Conservation (phyloP, 257 asterid genomes). For the Solanum corneliomulleri region DNA sequence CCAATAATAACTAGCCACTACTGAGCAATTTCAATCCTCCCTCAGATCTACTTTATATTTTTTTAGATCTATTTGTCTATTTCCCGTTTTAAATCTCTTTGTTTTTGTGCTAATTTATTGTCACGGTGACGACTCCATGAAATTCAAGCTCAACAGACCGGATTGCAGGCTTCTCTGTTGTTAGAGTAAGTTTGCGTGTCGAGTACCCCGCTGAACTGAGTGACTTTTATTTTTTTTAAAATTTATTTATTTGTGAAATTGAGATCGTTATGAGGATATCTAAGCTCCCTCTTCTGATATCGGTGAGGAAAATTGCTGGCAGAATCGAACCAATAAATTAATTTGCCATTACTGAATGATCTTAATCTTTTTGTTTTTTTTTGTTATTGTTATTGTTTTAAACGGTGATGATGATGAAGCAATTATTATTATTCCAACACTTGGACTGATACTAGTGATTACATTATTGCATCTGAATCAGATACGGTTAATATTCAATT, state of each 20-base stretch:
- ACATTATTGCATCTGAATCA: conserved; percentile 19
- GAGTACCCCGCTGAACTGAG: conserved; percentile 96
- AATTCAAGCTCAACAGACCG: conserved; percentile 97
- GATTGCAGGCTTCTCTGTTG: conserved; percentile 43
- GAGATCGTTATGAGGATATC: conserved; percentile 44
- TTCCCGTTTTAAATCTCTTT: too few relatives aligned
- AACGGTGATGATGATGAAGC: conserved; percentile 23
- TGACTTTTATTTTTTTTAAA: background rate
- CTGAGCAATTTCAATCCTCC: background rate
- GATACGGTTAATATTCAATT: background rate
- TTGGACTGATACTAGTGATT: conserved; percentile 25
- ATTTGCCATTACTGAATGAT: background rate
- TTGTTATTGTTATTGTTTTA: too few relatives aligned
- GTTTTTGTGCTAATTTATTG: background rate
- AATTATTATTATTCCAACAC: conserved; percentile 21
- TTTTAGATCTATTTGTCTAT: background rate
- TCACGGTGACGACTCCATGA: conserved; percentile 60
- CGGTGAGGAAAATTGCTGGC: conserved; percentile 71
- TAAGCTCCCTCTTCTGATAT: conserved; percentile 93
- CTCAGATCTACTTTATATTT: background rate
- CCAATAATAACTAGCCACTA: background rate
- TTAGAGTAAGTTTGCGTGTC: conserved; percentile 45
- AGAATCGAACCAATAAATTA: conserved; percentile 72
- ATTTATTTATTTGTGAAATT: background rate
- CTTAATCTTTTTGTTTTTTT: background rate